Evolutionary conservation across 1,139 yeast genomes (phyloP).

Genomic region (Magnusiomyces magnusii): DNA sequence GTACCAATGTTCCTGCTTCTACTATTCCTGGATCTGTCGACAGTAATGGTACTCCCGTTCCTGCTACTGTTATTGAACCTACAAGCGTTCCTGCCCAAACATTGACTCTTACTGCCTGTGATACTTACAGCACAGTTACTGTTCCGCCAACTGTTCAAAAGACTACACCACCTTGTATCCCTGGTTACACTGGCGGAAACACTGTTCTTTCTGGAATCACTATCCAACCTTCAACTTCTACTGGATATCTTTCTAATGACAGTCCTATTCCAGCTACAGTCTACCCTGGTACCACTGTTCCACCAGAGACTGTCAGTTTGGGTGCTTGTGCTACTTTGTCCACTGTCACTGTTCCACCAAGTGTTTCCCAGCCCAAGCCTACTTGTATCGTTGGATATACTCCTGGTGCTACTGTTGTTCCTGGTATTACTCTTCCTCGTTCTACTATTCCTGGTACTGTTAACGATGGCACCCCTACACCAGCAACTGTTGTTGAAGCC

Average conservation of each 20-base stretch:
- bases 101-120: constrained; percentile 4
- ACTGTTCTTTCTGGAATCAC: constrained; percentile 4
- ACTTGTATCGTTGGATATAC: constrained; percentile 6
- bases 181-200: constrained; percentile 5
- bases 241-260: background rate
- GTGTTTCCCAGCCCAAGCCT: constrained; percentile 3
- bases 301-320: constrained; percentile 1
- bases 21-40: constrained; percentile 5
- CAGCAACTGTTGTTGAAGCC: constrained; percentile 6
- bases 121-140: constrained; percentile 1
- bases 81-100: constrained; percentile 3
- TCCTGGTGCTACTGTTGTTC: constrained; percentile 9
- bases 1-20: constrained; percentile 1
- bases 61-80: constrained; percentile 1
- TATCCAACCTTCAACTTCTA: background rate
- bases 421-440: constrained; percentile 10
- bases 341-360: constrained; percentile 7
- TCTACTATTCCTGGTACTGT: constrained; percentile 6
- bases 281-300: constrained; percentile 1
- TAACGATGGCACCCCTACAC: constrained; percentile 7
- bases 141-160: background rate
- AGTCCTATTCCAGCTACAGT: background rate
- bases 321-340: constrained; percentile 7
- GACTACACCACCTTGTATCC: background rate
- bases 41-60: constrained; percentile 3